Evolutionary conservation across 805 yeast species (phyloP).

Genomic region (Starmerella gropengiesseri): DNA sequence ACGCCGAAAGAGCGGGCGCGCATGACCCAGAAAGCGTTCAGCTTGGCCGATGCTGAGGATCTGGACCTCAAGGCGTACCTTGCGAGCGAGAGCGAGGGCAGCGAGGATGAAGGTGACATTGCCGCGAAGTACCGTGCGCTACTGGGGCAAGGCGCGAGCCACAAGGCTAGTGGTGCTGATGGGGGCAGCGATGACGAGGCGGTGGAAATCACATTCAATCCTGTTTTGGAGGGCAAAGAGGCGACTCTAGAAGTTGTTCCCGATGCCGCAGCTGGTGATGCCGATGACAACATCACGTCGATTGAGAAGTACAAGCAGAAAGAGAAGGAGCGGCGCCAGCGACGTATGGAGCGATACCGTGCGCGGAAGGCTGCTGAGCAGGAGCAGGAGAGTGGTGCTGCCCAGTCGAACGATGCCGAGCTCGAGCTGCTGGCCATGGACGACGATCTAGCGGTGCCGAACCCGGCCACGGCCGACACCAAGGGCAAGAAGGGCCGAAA

Average conservation of each 20-base stretch:
- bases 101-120: slow-evolving; percentile 16
- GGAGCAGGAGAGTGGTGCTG: slow-evolving; percentile 32
- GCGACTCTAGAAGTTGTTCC: slow-evolving; percentile 25
- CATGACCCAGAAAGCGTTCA: slow-evolving; percentile 67
- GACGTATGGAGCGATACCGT: slow-evolving; percentile 67
- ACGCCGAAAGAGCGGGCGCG: slow-evolving; percentile 83
- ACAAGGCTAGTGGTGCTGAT: slow-evolving; percentile 22
- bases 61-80: slow-evolving; percentile 67
- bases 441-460: slow-evolving; percentile 64
- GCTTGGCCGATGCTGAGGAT: slow-evolving; percentile 51
- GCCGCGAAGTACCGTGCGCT: slow-evolving; percentile 23
- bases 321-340: slow-evolving; percentile 84
- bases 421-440: slow-evolving; percentile 64
- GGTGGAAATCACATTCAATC: slow-evolving; percentile 92
- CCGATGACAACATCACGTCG: slow-evolving; percentile 53
- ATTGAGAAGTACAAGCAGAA: slow-evolving; percentile 72
- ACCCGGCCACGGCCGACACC: slow-evolving; percentile 48
- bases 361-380: slow-evolving; percentile 44
- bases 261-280: slow-evolving; percentile 21
- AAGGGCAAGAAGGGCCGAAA: slow-evolving; percentile 33
- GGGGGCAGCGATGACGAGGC: slow-evolving; percentile 48
- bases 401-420: slow-evolving; percentile 48
- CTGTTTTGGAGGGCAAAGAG: slow-evolving; percentile 51
- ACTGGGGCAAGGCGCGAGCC: slow-evolving; percentile 7
- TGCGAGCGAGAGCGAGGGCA: slow-evolving; percentile 29